These are phyloP conservation scores for Sporobolomyces pararoseus DNA, from an alignment of 768 basidiomycete species.

Conservation along the genomic window DNA sequence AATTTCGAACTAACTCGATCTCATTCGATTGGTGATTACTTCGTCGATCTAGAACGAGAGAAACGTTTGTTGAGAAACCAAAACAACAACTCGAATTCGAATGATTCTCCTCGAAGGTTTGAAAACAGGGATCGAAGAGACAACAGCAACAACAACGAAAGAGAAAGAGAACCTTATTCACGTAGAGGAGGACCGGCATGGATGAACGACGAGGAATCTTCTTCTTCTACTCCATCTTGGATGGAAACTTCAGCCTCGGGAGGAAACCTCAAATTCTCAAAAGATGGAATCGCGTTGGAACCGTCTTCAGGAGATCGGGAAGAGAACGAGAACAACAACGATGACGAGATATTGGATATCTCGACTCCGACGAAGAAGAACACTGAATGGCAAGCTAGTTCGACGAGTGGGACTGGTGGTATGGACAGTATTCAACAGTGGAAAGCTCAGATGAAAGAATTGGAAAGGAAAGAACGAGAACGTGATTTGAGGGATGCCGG, in stretches of 20 bases:
- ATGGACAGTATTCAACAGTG: conserved; percentile 39
- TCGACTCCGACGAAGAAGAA: conserved; percentile 3
- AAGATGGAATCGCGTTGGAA: not conserved
- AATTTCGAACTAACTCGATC: not conserved
- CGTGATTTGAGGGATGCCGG: conserved; percentile 18
- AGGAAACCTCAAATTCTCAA: conserved; percentile 8
- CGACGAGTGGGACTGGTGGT: conserved; percentile 1
- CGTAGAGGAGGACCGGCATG: conserved; percentile 26
- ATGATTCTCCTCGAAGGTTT: conserved; percentile 16
- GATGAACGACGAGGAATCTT: conserved; percentile 37
- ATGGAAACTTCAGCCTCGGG: conserved; percentile 32
- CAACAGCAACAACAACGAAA: not conserved
- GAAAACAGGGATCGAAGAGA: not conserved
- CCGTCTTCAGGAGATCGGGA: not conserved
- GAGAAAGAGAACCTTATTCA: conserved; percentile 11
- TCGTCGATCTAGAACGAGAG: conserved; percentile 29
- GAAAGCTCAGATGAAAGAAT: conserved; percentile 42
- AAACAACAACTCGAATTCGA: not conserved
- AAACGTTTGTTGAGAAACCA: conserved; percentile 24
- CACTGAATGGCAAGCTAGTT: not conserved
- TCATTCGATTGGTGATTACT: not conserved
- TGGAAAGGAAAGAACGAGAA: conserved; percentile 31
- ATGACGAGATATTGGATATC: conserved; percentile 5
- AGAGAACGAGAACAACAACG: not conserved
- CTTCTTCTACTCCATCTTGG: conserved; percentile 20